phyloP scores from a whole-genome alignment of 345 rosid genomes.

The Isatis tinctoria region DNA sequence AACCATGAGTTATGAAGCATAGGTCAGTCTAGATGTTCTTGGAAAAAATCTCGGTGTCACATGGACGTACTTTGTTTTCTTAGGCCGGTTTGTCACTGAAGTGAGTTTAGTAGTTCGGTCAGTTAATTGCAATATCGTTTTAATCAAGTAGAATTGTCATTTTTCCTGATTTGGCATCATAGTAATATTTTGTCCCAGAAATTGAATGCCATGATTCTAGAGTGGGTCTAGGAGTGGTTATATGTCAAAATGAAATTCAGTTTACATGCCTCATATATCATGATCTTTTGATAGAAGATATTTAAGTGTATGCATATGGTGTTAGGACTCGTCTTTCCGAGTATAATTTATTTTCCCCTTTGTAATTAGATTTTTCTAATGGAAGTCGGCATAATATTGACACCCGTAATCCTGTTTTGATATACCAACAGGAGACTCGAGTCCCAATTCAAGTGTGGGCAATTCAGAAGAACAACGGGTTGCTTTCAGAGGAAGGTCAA shows the following conservation, averaged over 20 bases:
- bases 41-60: neutral
- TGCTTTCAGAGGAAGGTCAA: slow-evolving; percentile 66
- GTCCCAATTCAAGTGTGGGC: slow-evolving; percentile 86
- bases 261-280: neutral
- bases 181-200: neutral
- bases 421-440: slow-evolving; percentile 68
- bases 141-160: neutral
- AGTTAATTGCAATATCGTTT: slow-evolving; percentile 1
- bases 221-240: neutral
- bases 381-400: slow-evolving; percentile 6
- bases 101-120: neutral
- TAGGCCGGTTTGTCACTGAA: neutral
- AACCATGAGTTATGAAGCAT: neutral
- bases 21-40: slow-evolving; percentile 14
- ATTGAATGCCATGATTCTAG: slow-evolving; percentile 6
- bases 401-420: slow-evolving; percentile 3
- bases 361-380: neutral
- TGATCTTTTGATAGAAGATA: neutral
- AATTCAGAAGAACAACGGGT: slow-evolving; percentile 66
- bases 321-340: neutral
- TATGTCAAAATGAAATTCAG: neutral
- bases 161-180: neutral
- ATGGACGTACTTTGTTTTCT: neutral
- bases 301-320: neutral
- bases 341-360: neutral